These are phyloP conservation scores for Venturia nashicola DNA, from an alignment of 2,329 filamentous ascomycete species.

Conservation along the genomic window DNA sequence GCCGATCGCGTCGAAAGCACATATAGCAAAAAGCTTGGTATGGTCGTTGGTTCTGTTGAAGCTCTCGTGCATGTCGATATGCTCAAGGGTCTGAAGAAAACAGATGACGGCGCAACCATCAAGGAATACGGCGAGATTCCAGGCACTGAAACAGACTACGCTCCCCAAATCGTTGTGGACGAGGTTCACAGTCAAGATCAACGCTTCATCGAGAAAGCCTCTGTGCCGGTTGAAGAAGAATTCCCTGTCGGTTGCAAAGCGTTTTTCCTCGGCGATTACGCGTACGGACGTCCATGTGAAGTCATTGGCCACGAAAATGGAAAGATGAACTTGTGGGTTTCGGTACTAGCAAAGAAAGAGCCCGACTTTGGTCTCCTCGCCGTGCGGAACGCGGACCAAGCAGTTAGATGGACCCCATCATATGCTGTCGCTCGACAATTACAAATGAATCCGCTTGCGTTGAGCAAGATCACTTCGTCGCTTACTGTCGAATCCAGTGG, in stretches of 20 bases:
- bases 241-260: slow-evolving; percentile 72
- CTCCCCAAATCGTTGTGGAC: slow-evolving; percentile 83
- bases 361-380: slow-evolving; percentile 69
- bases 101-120: slow-evolving; percentile 76
- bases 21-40: slow-evolving; percentile 85
- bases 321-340: slow-evolving; percentile 70
- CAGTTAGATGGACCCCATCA: slow-evolving; percentile 70
- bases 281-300: slow-evolving; percentile 82
- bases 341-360: slow-evolving; percentile 58
- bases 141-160: slow-evolving; percentile 78
- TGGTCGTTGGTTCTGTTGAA: slow-evolving; percentile 76
- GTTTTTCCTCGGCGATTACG: slow-evolving; percentile 90
- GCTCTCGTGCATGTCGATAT: slow-evolving; percentile 86
- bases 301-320: slow-evolving; percentile 62
- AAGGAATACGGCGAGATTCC: slow-evolving; percentile 86
- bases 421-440: slow-evolving; percentile 79
- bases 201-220: slow-evolving; percentile 80
- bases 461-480: slow-evolving; percentile 93
- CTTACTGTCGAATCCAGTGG: slow-evolving; percentile 78
- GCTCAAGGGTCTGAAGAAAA: slow-evolving; percentile 82
- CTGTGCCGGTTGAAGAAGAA: slow-evolving; percentile 82
- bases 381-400: slow-evolving; percentile 55
- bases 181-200: slow-evolving; percentile 82
- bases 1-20: slow-evolving; percentile 69
- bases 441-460: slow-evolving; percentile 68